A percentile compares a stretch with the other conserved stretches of the same genome.
These are phyloP conservation scores for Ajuga reptans DNA, from an alignment of 305 asterid genomes.

Conservation along the genomic window DNA sequence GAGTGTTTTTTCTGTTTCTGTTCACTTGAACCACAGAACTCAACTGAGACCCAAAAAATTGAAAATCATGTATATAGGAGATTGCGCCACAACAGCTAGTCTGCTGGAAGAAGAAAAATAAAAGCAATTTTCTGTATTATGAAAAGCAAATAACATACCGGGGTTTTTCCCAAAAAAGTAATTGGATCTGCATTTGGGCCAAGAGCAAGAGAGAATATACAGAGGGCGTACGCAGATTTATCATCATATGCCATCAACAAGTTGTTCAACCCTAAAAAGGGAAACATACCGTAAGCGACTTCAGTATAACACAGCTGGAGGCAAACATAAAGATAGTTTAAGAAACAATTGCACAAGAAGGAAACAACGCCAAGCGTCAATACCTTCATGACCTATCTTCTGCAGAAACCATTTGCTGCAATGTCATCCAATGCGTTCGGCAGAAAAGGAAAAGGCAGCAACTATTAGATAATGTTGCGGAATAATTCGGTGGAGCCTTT, in stretches of 20 bases:
- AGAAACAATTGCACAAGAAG: conserved; percentile 3
- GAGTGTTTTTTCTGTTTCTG: background rate
- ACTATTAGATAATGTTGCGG: background rate
- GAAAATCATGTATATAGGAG: background rate
- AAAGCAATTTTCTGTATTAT: background rate
- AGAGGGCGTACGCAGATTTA: conserved; percentile 90
- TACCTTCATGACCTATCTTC: conserved; percentile 93
- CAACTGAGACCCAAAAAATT: background rate
- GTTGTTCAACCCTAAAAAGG: conserved; percentile 70
- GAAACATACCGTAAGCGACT: conserved; percentile 6
- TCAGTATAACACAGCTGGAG: conserved; percentile 16
- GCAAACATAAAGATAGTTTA: background rate
- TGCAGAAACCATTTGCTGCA: conserved; percentile 93
- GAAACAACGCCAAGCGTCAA: background rate
- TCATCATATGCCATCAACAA: conserved; percentile 86
- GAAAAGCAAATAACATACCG: conserved; percentile 36
- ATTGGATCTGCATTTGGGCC: conserved; percentile 81
- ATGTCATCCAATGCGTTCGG: conserved; percentile 20
- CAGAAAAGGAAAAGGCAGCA: background rate
- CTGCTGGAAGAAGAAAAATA: background rate
- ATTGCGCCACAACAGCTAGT: conserved; percentile 3
- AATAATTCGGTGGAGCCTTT: conserved; percentile 2
- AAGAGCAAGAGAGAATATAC: conserved; percentile 79
- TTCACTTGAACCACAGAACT: background rate
- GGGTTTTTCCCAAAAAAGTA: conserved; percentile 74